phyloP scores from a whole-genome alignment of 805 yeast species.

The Lipomyces japonicus region DNA sequence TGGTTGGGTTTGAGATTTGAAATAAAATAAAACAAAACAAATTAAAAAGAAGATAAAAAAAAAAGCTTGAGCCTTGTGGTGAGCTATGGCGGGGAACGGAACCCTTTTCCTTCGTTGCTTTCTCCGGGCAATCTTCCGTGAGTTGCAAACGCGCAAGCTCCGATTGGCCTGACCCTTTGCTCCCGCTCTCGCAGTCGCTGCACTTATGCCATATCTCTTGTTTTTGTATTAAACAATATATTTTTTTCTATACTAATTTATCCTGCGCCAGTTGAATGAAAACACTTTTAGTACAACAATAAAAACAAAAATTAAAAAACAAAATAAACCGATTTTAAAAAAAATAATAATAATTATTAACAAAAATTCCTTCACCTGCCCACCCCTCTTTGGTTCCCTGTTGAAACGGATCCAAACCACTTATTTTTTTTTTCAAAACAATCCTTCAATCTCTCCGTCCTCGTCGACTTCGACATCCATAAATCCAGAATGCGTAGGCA shows the following conservation, averaged over 20 bases:
- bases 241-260: no score
- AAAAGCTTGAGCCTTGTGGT: not conserved
- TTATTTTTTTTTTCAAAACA: constrained; percentile 51
- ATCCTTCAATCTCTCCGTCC: constrained; percentile 90
- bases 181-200: no score
- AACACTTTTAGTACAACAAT: constrained; percentile 24
- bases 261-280: constrained; percentile 31
- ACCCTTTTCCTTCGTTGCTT: not conserved
- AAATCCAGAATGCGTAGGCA: constrained; percentile 93
- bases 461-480: constrained; percentile 92
- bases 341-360: not conserved
- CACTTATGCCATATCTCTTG: constrained; percentile 5
- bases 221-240: no score
- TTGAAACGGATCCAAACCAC: not conserved
- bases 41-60: not conserved
- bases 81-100: not conserved
- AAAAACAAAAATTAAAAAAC: not conserved
- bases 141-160: constrained; percentile 6
- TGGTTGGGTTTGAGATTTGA: not conserved
- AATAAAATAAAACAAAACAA: not conserved
- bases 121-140: constrained; percentile 9
- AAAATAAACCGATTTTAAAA: no score
- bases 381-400: not conserved
- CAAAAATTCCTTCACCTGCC: constrained; percentile 15
- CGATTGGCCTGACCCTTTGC: constrained; percentile 7